Percentiles rank a stretch among this genome's conserved stretches.
phyloP scores from a whole-genome alignment of 306 rosid genomes.

The Begonia fuchsioides region DNA sequence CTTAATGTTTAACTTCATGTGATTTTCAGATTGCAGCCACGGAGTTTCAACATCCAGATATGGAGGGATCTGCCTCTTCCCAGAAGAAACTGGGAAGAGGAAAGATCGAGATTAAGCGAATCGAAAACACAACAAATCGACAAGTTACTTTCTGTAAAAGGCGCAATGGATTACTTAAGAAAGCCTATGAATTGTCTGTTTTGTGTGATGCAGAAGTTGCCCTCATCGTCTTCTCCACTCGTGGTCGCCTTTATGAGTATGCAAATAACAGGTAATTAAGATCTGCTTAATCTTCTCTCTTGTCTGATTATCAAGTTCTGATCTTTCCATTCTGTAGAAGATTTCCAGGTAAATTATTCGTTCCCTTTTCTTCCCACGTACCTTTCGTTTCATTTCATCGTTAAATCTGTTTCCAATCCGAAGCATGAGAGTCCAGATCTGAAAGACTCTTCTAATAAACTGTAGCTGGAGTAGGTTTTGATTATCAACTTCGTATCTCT shows the following conservation, averaged over 20 bases:
- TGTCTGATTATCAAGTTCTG: neutral
- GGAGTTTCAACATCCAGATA: slow-evolving; percentile 43
- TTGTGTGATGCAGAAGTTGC: slow-evolving; percentile 93
- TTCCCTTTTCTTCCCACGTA: too few species aligned
- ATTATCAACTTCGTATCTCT: too few species aligned
- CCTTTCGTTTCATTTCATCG: too few species aligned
- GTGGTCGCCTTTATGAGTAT: slow-evolving; percentile 90
- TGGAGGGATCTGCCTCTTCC: slow-evolving; percentile 40
- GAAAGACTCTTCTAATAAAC: too few species aligned
- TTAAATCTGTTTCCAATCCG: too few species aligned
- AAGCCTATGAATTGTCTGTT: slow-evolving; percentile 80
- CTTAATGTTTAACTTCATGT: neutral
- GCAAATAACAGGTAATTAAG: slow-evolving; percentile 65
- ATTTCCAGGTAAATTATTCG: too few species aligned
- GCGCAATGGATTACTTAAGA: slow-evolving; percentile 77
- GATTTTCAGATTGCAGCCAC: slow-evolving; percentile 20
- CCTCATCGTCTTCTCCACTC: slow-evolving; percentile 73
- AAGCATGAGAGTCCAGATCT: too few species aligned
- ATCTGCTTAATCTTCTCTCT: neutral
- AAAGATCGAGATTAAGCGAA: slow-evolving; percentile 75
- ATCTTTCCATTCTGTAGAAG: too few species aligned
- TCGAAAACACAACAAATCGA: slow-evolving; percentile 75
- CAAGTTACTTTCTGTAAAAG: slow-evolving; percentile 90
- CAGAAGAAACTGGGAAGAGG: slow-evolving; percentile 80
- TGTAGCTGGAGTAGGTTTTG: too few species aligned